A percentile compares a stretch with the other conserved stretches of the same genome.
Evolutionary conservation across 2,329 filamentous ascomycete genomes (phyloP).

Genomic region (Paraconiothyrium brasiliense): DNA sequence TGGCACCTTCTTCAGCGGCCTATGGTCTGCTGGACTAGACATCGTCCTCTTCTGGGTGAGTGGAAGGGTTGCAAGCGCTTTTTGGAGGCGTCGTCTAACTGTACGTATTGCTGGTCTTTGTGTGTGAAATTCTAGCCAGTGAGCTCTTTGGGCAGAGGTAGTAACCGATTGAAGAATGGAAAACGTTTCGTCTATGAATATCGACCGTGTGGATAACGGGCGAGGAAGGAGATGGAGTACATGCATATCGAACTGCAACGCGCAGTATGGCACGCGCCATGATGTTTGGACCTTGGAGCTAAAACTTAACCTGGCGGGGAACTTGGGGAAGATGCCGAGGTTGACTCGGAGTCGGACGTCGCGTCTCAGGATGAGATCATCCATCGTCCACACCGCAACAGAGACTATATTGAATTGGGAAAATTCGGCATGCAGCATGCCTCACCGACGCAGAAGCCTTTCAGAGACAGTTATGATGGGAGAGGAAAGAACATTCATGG

Average conservation of each 20-base stretch:
- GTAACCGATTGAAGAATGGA: not conserved
- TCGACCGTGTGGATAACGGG: not conserved
- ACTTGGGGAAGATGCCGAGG: constrained; percentile 41
- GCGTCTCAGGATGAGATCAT: constrained; percentile 18
- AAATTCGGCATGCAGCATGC: not conserved
- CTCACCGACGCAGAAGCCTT: not conserved
- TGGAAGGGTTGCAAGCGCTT: not conserved
- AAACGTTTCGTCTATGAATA: not conserved
- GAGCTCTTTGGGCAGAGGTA: not conserved
- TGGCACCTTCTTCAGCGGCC: constrained; percentile 38
- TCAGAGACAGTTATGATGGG: not conserved
- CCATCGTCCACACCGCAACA: constrained; percentile 10
- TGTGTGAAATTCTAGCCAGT: not conserved
- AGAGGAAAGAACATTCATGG: constrained; percentile 26
- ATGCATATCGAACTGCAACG: constrained; percentile 38
- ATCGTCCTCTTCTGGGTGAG: constrained; percentile 33
- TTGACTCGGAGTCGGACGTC: constrained; percentile 12
- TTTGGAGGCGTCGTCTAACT: not conserved
- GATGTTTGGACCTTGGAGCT: constrained; percentile 17
- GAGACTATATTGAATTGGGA: not conserved
- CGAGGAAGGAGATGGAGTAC: constrained; percentile 12
- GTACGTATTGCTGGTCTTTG: not conserved
- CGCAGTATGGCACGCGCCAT: constrained; percentile 28
- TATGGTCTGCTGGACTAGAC: constrained; percentile 45
- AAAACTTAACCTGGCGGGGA: constrained; percentile 32